Conservation (phyloP, 371 early-diverging fungal genomes). For the Mortierella sp. region DNA sequence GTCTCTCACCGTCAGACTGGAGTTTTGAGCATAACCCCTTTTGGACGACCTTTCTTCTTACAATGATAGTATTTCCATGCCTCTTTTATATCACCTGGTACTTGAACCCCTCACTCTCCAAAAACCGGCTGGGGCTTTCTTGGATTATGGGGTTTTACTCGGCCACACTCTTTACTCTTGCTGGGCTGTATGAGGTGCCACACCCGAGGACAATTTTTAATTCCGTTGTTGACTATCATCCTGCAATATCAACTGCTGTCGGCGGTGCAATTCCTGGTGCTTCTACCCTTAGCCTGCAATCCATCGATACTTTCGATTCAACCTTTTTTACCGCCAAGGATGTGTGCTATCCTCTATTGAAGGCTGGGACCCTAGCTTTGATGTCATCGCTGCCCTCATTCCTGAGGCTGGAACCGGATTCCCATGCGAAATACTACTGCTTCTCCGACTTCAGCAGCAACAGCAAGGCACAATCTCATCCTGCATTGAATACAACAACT, state of each 20-base stretch:
- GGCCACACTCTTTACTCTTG: slow-evolving; percentile 38
- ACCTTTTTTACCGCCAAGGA: slow-evolving; percentile 4
- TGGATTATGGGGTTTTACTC: slow-evolving; percentile 55
- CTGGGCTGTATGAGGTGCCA: slow-evolving; percentile 47
- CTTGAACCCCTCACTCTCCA: slow-evolving; percentile 46
- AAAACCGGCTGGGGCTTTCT: slow-evolving; percentile 49
- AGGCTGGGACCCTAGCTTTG: slow-evolving; percentile 15
- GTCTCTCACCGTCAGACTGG: slow-evolving; percentile 41
- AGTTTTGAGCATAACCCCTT: slow-evolving; percentile 40
- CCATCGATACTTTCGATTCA: not conserved
- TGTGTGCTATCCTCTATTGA: slow-evolving; percentile 30
- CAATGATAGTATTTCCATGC: slow-evolving; percentile 35
- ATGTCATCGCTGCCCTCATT: slow-evolving; percentile 25
- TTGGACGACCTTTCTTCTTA: slow-evolving; percentile 45
- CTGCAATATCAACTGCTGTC: slow-evolving; percentile 3
- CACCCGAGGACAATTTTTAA: slow-evolving; percentile 48
- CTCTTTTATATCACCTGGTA: slow-evolving; percentile 54
- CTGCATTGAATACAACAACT: slow-evolving; percentile 1
- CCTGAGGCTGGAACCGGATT: slow-evolving; percentile 19
- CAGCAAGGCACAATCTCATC: not conserved
- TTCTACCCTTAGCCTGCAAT: not conserved
- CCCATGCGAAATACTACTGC: slow-evolving; percentile 34
- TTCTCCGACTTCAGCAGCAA: slow-evolving; percentile 33
- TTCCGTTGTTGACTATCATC: slow-evolving; percentile 32
- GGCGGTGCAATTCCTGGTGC: not conserved